These are phyloP conservation scores for Tritrichomonas foetus DNA, from an alignment of 208 protist genomes.

Conservation along the genomic window DNA sequence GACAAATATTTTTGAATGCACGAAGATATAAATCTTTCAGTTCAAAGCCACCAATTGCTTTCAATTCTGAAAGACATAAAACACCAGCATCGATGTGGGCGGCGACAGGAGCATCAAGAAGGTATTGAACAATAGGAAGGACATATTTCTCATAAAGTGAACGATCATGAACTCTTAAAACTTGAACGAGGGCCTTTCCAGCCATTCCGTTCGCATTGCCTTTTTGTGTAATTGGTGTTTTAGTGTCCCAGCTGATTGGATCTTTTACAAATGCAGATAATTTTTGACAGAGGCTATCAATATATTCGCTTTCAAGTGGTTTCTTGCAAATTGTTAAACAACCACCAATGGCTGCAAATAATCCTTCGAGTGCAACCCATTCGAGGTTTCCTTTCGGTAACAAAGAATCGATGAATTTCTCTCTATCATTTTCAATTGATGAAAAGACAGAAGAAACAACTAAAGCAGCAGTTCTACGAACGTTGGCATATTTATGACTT, in stretches of 20 bases:
- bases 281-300: neutral
- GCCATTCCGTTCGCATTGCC: slow-evolving; percentile 4
- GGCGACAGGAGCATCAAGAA: neutral
- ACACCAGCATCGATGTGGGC: neutral
- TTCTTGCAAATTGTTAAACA: neutral
- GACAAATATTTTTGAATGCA: slow-evolving; percentile 6
- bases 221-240: neutral
- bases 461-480: neutral
- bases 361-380: neutral
- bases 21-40: neutral
- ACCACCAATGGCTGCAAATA: neutral
- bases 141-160: neutral
- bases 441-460: neutral
- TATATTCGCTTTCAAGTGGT: neutral
- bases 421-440: too few relatives aligned
- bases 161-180: neutral
- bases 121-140: neutral
- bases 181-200: neutral
- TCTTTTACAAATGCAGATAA: neutral
- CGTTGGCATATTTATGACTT: neutral
- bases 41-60: neutral
- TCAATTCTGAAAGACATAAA: neutral
- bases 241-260: neutral
- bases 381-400: neutral
- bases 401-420: neutral